Evolutionary conservation across 129 eudicot species (phyloP), one percentile per base, ranked within the genome.

Genomic region (Apium graveolens): DNA sequence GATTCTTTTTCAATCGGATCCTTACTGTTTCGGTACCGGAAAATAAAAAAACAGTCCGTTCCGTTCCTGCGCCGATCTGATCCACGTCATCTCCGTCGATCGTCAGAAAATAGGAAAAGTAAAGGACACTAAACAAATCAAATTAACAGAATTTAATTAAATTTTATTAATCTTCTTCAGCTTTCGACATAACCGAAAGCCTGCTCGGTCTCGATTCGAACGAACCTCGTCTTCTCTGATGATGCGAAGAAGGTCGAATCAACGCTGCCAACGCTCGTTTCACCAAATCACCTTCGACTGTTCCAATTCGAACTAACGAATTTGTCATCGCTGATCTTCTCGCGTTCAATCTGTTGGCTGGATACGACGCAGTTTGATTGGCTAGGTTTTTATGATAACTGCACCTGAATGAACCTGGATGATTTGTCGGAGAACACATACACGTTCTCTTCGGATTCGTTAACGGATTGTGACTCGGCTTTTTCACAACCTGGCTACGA

Each of bases 351-450:
- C 92, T 74, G 78, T 86, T 88, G 10, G 97, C 83, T 48, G 88
- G 88, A 80, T 76, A 90, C 86, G 92, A 63, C 81, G 78, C 77
- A 76, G 97, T 66, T 27, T 70, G 80, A 11, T 11, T 55, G 5
- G 49, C 65, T 3, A 66, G 1, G 31, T 87, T 82, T 49, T 94
- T 91, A 68, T 94, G 97, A 48, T 88, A 81, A 69, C 92, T 87
- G 70, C 98, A 93, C 37, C 98, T 79, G 86, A 93, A 93, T 18
- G 97, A 93, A 39, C 98, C 98, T 18, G 98, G 98, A 84, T 93
- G 98, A 16, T 85, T 89, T 1, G 98, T 93, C 7, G 98, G 98
- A 0, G 98, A 93, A 39, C 98, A 94, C 98, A 91, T 89, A 76
- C 98, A 94, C 55, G 91, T 85, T 78, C 89, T 74, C 87, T 87